Base-by-base conservation (phyloP, 1,284 basidiomycete genomes). In the Ganoderma meredithae region DNA sequence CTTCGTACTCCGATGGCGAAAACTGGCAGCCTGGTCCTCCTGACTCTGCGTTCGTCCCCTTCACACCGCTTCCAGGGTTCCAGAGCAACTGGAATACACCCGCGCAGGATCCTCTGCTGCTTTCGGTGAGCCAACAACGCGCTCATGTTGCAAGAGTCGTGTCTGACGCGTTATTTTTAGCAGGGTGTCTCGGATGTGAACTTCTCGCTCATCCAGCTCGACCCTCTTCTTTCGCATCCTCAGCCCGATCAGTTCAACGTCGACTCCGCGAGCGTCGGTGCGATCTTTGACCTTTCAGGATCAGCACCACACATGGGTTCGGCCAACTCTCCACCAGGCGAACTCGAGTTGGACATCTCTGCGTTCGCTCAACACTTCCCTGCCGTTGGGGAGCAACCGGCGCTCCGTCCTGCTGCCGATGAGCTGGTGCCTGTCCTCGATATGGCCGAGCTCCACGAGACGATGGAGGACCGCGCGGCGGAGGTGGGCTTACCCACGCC, bases 1-100 rank as follows among this genome's bases (percentile, higher is more conserved):
- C 69, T 4, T 71, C 69, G 8, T 71, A 71, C 62, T 52, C 69
- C 5, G 69, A 68, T 27, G 66, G 62, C 0, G 66, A 64, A n/a
- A 22, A n/a, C 31, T 64, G 62, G 62, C 68, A 64, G 40, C n/a
- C 65, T 2, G 60, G 58, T 25, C 43, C 61, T 17, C 61, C 61
- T 6, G 60, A 62, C 53, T 59, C 65, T 9, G 43, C 25, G 3
- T 59, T 49, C n/a, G 49, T 56, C 13, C 44, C 66, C 7, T 60
- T 44, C 47, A 27, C 59, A 8, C 66, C 62, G 4, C 60, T 66
- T 7, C 65, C 65, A 6, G 55, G 62, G 10, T 39, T 56, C 39
- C 61, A 62, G 12, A 47, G 36, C 53, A 31, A 62, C 31, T 66
- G 65, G 65, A 59, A 43, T 36, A 40, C 60, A n/a, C 53, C 47